These are phyloP conservation scores for Neurospora hispaniola DNA, from an alignment of 495 filamentous ascomycete genomes.

Conservation along the genomic window DNA sequence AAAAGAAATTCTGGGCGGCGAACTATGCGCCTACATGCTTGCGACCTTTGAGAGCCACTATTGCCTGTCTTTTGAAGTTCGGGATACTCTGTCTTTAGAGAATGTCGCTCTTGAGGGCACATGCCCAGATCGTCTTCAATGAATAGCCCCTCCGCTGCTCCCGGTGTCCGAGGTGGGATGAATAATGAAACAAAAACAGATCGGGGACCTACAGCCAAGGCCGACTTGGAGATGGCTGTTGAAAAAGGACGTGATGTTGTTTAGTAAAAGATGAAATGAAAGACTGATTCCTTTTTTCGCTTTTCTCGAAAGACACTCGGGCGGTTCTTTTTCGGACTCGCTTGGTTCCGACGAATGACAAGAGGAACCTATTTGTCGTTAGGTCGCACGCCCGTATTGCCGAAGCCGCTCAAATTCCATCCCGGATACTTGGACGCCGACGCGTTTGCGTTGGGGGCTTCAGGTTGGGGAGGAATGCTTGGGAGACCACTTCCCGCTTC, in stretches of 20 bases:
- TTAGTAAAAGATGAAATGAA: not conserved
- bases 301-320: not conserved
- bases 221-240: not conserved
- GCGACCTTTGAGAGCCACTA: not conserved
- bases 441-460: slow-evolving; percentile 2
- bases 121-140: not conserved
- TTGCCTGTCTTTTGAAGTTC: not conserved
- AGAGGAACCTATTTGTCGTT: slow-evolving; percentile 12
- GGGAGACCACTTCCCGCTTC: slow-evolving; percentile 20
- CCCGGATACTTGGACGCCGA: slow-evolving; percentile 16
- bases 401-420: slow-evolving; percentile 27
- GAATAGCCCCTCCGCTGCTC: not conserved
- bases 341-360: not conserved
- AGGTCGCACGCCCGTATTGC: slow-evolving; percentile 22
- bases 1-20: not conserved
- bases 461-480: slow-evolving; percentile 17
- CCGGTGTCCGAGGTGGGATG: not conserved
- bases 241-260: not conserved
- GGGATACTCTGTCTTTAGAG: not conserved
- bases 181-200: not conserved
- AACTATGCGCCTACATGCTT: not conserved
- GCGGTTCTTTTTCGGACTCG: not conserved
- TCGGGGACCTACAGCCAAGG: not conserved
- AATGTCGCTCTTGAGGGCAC: not conserved
- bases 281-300: not conserved